Evolutionary conservation across 225 moss, liverwort and hornwort genomes (phyloP), one percentile per base, ranked within the genome.

Genomic region (Pleurozium schreberi): DNA sequence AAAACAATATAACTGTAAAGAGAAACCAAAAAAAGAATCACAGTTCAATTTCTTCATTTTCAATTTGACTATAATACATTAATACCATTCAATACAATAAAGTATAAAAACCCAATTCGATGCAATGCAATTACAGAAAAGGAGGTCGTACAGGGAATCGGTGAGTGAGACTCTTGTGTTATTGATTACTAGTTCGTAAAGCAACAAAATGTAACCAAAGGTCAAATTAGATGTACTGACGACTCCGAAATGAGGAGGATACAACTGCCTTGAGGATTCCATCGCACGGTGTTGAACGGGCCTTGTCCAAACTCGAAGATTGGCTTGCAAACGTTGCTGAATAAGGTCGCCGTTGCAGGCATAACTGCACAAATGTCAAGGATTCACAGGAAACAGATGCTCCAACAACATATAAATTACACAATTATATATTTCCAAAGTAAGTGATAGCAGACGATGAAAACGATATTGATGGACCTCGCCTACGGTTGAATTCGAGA

Each of bases 251-350:
- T 87, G 62, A 88, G 78, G 86, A 87, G 94, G 93, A 92, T 95
- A 94, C 94, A 95, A 91, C 89, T 93, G 62, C 95, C 95, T 88
- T 99, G 99, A 88, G 95, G 96, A 96, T 93, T 99, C 97, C 99
- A 99, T 84, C 96, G 95, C 86, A 96, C 88, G 66, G 94, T 95
- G 87, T 99, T 99, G 93, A 93, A 97, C 33, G 97, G 93, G 71
- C 97, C 97, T 84, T 93, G 92, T 88, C 99, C 99, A 88, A 99
- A 97, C 62, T 97, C 96, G 83, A 96, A 97, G 58, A 97, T 84
- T 58, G 96, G 93, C 93, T 88, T 99, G 92, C 97, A 96, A 82
- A 93, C 93, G 18, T 92, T 91, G 89, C 93, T 96, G 87, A 99
- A 99, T 63, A 99, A 89, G 55, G 96, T 95, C 75, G 92, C 96